Conservation (phyloP, 345 rosid genomes). For the Aquilaria malaccensis region DNA sequence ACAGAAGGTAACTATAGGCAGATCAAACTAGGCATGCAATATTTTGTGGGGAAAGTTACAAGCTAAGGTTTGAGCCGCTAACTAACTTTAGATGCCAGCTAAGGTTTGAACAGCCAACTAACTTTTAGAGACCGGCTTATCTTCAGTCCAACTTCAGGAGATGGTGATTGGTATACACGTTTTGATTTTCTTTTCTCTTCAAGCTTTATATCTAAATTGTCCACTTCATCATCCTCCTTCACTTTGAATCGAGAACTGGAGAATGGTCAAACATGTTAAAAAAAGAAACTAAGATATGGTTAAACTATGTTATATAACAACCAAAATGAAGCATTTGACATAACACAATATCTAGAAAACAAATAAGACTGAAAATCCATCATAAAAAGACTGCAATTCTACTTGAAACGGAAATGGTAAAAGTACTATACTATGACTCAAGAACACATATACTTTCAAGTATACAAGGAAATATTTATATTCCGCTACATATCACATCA, state of each 20-base stretch:
- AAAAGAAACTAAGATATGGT: neutral
- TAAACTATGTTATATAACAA: neutral
- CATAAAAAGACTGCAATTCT: neutral
- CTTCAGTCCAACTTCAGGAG: constrained; percentile 85
- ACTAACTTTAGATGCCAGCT: neutral
- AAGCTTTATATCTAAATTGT: constrained; percentile 63
- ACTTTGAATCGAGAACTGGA: constrained; percentile 67
- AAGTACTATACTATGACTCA: neutral
- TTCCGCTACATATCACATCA: neutral
- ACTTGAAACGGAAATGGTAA: no score
- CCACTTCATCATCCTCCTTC: constrained; percentile 79
- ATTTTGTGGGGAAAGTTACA: no score
- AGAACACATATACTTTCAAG: neutral
- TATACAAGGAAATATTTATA: constrained; percentile 1
- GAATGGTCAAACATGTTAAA: neutral
- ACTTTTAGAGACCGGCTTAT: constrained; percentile 74
- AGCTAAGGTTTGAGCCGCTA: no score
- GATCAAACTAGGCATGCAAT: no score
- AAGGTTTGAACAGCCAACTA: constrained; percentile 26
- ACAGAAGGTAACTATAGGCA: no score
- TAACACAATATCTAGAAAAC: neutral
- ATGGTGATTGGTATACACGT: constrained; percentile 57
- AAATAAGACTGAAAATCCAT: neutral
- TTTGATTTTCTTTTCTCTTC: constrained; percentile 50
- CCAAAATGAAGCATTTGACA: neutral